Evolutionary conservation across 1,284 basidiomycete species (phyloP).

Genomic region (Tilletia walkeri): DNA sequence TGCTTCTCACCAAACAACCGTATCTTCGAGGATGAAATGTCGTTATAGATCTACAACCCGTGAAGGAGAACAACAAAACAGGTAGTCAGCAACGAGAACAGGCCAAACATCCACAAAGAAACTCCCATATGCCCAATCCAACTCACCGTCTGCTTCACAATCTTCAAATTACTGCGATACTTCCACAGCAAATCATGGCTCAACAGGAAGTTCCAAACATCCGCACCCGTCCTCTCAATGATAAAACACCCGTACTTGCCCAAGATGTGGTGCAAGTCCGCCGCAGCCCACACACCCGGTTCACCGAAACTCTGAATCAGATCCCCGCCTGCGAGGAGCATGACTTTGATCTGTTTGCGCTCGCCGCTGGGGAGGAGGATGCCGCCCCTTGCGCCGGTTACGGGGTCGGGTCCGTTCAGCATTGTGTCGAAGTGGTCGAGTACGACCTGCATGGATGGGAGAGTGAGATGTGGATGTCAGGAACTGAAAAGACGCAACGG

Average conservation of each 20-base stretch:
- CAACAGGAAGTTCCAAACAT: conserved; percentile 68
- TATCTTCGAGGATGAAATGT: conserved; percentile 94
- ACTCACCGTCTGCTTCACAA: conserved; percentile 64
- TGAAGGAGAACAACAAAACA: not conserved
- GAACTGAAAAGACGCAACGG: too few relatives aligned
- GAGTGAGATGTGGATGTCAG: not conserved
- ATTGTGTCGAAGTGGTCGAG: conserved; percentile 93
- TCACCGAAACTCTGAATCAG: conserved; percentile 97
- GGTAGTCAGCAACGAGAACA: not conserved
- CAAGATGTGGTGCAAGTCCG: conserved; percentile 93
- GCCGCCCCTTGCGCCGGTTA: conserved; percentile 30
- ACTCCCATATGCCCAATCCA: too few relatives aligned
- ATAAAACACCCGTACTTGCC: conserved; percentile 92
- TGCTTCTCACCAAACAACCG: conserved; percentile 36
- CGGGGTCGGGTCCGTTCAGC: conserved; percentile 64
- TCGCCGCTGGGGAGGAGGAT: conserved; percentile 45
- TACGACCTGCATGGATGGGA: conserved; percentile 61
- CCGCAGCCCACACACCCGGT: conserved; percentile 95
- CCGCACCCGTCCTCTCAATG: conserved; percentile 89
- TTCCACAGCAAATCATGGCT: conserved; percentile 63
- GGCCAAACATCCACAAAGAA: not conserved
- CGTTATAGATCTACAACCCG: conserved; percentile 76
- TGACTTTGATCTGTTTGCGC: conserved; percentile 62
- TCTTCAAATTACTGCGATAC: conserved; percentile 77
- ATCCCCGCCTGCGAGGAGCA: conserved; percentile 95